Conservation (phyloP, 1,139 yeast genomes). For the Scheffersomyces illinoinensis region DNA sequence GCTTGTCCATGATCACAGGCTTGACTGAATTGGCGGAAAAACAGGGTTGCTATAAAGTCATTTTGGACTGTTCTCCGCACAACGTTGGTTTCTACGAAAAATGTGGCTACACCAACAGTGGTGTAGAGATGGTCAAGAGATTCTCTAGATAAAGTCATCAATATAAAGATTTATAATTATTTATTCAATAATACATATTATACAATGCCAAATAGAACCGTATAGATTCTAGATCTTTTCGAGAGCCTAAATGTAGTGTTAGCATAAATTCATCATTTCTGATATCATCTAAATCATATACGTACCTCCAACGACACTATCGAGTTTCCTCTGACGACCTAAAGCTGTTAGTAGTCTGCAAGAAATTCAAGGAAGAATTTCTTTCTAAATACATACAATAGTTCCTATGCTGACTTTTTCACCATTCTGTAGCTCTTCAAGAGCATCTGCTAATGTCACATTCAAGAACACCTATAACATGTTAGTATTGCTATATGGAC, state of each 20-base stretch:
- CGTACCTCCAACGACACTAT: constrained; percentile 58
- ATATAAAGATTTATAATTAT: constrained; percentile 1
- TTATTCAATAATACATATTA: constrained; percentile 2
- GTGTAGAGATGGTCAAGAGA: constrained; percentile 66
- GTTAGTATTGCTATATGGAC: constrained; percentile 15
- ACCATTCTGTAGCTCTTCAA: constrained; percentile 56
- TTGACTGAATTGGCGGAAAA: constrained; percentile 60
- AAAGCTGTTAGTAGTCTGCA: constrained; percentile 24
- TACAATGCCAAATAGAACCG: neutral
- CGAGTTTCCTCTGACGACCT: constrained; percentile 62
- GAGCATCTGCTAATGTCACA: constrained; percentile 71
- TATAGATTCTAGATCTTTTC: constrained; percentile 17
- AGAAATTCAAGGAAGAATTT: neutral
- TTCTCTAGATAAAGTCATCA: constrained; percentile 10
- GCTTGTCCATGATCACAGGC: constrained; percentile 62
- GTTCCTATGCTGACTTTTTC: constrained; percentile 58
- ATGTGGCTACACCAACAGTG: constrained; percentile 69
- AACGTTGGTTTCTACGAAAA: constrained; percentile 87
- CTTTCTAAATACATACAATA: constrained; percentile 32
- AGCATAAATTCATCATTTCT: constrained; percentile 1
- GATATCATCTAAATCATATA: constrained; percentile 9
- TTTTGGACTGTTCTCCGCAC: constrained; percentile 81
- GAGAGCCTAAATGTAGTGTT: constrained; percentile 19
- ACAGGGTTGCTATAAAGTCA: constrained; percentile 81
- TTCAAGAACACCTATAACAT: constrained; percentile 57